Base-by-base conservation (phyloP, 2,329 filamentous ascomycete genomes). In the Trichoderma atrobrunneum region DNA sequence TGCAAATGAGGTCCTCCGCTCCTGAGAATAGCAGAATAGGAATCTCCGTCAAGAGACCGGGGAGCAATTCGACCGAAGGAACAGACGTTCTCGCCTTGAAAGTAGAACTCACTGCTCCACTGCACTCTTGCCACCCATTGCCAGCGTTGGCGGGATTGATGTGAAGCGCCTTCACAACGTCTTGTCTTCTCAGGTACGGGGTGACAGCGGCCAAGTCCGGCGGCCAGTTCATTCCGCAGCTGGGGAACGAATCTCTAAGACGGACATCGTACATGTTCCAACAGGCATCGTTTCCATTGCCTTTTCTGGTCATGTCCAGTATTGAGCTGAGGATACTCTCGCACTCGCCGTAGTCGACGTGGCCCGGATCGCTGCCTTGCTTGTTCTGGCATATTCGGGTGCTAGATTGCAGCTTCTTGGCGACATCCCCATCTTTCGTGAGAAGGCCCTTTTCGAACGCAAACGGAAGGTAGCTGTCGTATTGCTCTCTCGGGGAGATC, bases 211-310 rank as follows among this genome's bases (percentile, higher is more conserved):
- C 82, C 78, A 99, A 86, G 82, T 99, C 96, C 75, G 94, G 92
- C 36, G 96, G 96, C 97, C 97, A 99, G 84, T 94, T 95, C 95
- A 97, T 97, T 76, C 96, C 96, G 81, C 96, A 99, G 74, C 91
- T 92, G 5, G 93, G 92, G 81, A 89, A 94, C 7, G 84, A 84
- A 81, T 99, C 96, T 74, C 86, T 90, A 61, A 98, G 87, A 61
- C 95, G 93, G 68, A 98, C 88, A 80, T 99, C 96, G 81, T 99
- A 99, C 93, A 98, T 98, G 84, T 99, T 99, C 80, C 91, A 81
- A 81, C 97, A 99, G 63, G 87, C 82, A 62, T 87, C 82, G 56
- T 87, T 80, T 64, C 86, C 85, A 71, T 87, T 81, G 24, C 85
- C 84, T 12, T 79, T 84, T 67, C 88, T 86, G 2, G 93, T 95